A percentile compares a stretch with the other conserved stretches of the same genome.
Evolutionary conservation across 805 yeast species (phyloP).

Genomic region (Deakozyma indianensis): DNA sequence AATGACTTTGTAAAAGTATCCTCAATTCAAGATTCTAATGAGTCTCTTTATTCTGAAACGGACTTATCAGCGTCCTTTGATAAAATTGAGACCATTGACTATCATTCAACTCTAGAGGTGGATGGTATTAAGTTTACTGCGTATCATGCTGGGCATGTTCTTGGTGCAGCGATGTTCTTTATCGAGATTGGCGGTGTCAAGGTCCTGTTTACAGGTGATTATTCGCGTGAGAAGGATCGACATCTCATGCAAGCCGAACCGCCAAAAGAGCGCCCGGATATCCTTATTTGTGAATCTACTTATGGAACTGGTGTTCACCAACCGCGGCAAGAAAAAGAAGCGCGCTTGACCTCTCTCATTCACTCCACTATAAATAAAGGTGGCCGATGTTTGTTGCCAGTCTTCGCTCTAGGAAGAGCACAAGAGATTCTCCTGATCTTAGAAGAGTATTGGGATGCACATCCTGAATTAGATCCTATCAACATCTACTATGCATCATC

Average conservation of each 20-base stretch:
- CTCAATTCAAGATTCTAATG: conserved; percentile 21
- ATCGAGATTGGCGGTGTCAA: conserved; percentile 89
- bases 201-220: conserved; percentile 88
- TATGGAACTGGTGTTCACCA: conserved; percentile 97
- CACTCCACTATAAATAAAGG: conserved; percentile 77
- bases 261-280: conserved; percentile 69
- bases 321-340: conserved; percentile 75
- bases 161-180: conserved; percentile 97
- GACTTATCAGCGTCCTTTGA: conserved; percentile 82
- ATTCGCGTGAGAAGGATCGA: conserved; percentile 88
- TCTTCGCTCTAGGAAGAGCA: conserved; percentile 92
- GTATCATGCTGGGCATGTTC: conserved; percentile 98
- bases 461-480: conserved; percentile 67
- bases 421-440: conserved; percentile 81
- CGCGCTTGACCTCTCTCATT: conserved; percentile 62
- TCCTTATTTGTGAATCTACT: conserved; percentile 86
- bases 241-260: conserved; percentile 92
- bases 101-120: conserved; percentile 87
- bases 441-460: conserved; percentile 87
- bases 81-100: conserved; percentile 83
- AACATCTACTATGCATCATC: conserved; percentile 86
- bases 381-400: conserved; percentile 85
- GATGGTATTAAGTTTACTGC: conserved; percentile 95
- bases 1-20: conserved; percentile 92
- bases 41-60: conserved; percentile 68